Conservation (phyloP, 2,329 filamentous ascomycete genomes). For the Calonectria hawksworthii region DNA sequence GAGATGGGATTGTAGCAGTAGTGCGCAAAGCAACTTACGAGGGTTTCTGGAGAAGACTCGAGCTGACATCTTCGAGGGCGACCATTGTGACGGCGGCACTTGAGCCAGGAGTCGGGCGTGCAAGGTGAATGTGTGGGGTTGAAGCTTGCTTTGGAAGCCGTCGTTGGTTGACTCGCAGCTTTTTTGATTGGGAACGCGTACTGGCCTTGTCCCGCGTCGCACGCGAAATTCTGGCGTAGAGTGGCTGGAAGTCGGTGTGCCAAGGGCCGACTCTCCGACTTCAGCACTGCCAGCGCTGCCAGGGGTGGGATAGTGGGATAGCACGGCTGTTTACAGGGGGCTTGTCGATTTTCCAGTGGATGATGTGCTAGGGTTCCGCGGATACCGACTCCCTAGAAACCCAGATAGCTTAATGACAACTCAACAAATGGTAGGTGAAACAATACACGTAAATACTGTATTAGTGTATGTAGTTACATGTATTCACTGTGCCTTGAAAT, state of each 20-base stretch:
- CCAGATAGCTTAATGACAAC: neutral
- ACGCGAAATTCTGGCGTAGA: slow-evolving; percentile 46
- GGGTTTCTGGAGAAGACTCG: slow-evolving; percentile 51
- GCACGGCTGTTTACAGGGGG: slow-evolving; percentile 19
- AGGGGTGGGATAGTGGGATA: slow-evolving; percentile 10
- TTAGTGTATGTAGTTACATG: neutral
- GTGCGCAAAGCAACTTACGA: slow-evolving; percentile 43
- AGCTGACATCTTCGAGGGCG: slow-evolving; percentile 50
- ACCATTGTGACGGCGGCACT: slow-evolving; percentile 48
- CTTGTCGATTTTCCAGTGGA: slow-evolving; percentile 11
- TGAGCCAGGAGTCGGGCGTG: neutral
- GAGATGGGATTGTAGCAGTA: neutral
- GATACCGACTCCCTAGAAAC: neutral
- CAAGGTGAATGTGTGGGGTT: neutral
- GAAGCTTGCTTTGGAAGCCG: slow-evolving; percentile 21
- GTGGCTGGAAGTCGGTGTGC: slow-evolving; percentile 37
- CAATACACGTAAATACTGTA: neutral
- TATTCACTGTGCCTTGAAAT: neutral
- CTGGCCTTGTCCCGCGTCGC: slow-evolving; percentile 35
- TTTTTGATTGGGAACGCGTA: slow-evolving; percentile 37
- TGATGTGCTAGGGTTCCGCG: slow-evolving; percentile 35
- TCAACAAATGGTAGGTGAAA: neutral
- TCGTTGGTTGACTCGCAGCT: neutral
- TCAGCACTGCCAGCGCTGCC: neutral
- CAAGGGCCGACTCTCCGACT: slow-evolving; percentile 6